Base-by-base conservation (phyloP, 2,329 filamentous ascomycete species). In the Aspergillus puulaauensis region DNA sequence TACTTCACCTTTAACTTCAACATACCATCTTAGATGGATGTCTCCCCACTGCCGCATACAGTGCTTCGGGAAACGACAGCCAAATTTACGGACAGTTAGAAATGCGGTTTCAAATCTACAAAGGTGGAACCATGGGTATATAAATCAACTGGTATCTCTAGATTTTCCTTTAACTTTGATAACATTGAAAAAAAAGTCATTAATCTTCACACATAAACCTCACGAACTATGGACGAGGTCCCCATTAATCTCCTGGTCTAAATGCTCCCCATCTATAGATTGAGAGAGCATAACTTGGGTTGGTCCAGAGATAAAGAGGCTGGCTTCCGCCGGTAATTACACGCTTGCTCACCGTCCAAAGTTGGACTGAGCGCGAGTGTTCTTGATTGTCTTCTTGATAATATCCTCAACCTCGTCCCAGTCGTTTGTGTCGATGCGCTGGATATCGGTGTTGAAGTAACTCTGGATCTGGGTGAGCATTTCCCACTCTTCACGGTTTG, bases 321-420 rank as follows among this genome's bases (percentile, higher is more conserved):
- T 31, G 14, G 35, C 14, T n/a, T n/a, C 35, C 14, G 12, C 35
- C 23, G 17, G 9, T 35, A 9, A 31, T 24, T 37, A 21, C 14
- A 49, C n/a, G 9, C 21, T 41, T 58, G 45, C 52, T 59, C 60
- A 52, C 39, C 56, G 51, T 37, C 60, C 67, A 61, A 77, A 79
- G 52, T 71, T 71, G 9, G 70, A 64, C 40, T 77, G 75, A 23
- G 77, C 73, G 56, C 78, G 73, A 6, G 75, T 71, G 56, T 75
- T 78, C 57, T 91, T 92, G 80, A 93, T 91, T 54, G 93, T 87
- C 53, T 83, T 83, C 76, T 96, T 91, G 57, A 97, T 89, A 63
- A 87, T 85, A 47, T 86, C 84, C 78, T 98, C 93, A 1, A 95
- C 91, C 57, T 86, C 81, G 69, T 98, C 95, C 93, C 93, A 97